Evolutionary conservation across 2,329 filamentous ascomycete genomes (phyloP).

Genomic region (Penicillium hordei): DNA sequence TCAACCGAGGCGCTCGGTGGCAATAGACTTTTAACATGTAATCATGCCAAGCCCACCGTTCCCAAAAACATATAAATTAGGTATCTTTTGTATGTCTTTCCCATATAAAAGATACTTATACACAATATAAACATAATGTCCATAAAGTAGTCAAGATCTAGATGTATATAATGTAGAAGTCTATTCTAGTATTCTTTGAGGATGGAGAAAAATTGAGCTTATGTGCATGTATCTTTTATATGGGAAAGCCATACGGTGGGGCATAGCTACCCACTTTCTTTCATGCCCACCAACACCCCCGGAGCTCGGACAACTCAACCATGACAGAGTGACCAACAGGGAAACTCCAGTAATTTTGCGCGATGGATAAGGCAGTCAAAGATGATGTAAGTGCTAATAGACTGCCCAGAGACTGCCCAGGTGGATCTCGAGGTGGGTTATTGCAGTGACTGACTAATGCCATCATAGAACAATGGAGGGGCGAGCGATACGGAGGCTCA

Average conservation of each 20-base stretch:
- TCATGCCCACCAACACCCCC: slow-evolving; percentile 5
- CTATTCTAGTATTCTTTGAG: no score
- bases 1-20: no score
- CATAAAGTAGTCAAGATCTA: no score
- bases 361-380: slow-evolving; percentile 17
- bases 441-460: slow-evolving; percentile 15
- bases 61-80: no score
- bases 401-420: background rate
- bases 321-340: slow-evolving; percentile 16
- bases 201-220: no score
- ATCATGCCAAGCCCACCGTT: no score
- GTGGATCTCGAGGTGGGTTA: background rate
- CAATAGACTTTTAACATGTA: no score
- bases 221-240: no score
- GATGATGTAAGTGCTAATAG: slow-evolving; percentile 22
- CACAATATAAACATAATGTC: no score
- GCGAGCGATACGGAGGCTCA: slow-evolving; percentile 37
- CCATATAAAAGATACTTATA: background rate
- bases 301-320: slow-evolving; percentile 4
- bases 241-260: no score
- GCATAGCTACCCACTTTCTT: slow-evolving; percentile 19
- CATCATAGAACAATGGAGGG: slow-evolving; percentile 32
- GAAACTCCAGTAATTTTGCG: slow-evolving; percentile 7
- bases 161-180: no score
- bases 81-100: background rate